A percentile compares a stretch with the other conserved stretches of the same genome.
Evolutionary conservation across 495 filamentous ascomycete genomes (phyloP).

Genomic region (Penicillium bovifimosum): DNA sequence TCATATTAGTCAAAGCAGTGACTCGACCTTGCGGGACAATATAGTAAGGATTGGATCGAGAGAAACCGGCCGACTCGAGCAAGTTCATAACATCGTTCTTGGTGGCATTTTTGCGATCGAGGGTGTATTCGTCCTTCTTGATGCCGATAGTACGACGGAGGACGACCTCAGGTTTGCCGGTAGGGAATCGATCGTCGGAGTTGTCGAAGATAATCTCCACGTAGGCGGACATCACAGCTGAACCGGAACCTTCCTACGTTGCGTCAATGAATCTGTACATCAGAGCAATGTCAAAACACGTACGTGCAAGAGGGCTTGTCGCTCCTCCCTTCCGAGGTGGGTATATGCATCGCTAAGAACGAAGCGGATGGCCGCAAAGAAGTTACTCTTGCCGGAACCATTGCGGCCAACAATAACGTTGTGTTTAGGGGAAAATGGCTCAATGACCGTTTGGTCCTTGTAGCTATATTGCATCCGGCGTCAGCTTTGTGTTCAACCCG

Average conservation of each 20-base stretch:
- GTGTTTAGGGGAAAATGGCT: conserved; percentile 94
- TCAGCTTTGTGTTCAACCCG: neutral
- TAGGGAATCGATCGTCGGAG: conserved; percentile 90
- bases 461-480: conserved; percentile 56
- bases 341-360: conserved; percentile 97
- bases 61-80: conserved; percentile 93
- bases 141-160: conserved; percentile 89
- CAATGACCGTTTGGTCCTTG: conserved; percentile 98
- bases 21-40: conserved; percentile 98
- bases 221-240: conserved; percentile 97
- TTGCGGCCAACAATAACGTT: conserved; percentile 99
- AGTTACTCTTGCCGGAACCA: conserved; percentile 98
- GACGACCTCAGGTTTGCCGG: conserved; percentile 82
- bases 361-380: conserved; percentile 98
- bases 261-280: conserved; percentile 15
- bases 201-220: conserved; percentile 99
- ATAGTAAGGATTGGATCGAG: conserved; percentile 96
- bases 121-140: conserved; percentile 97
- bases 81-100: conserved; percentile 94
- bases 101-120: conserved; percentile 93
- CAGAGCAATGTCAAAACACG: conserved; percentile 8
- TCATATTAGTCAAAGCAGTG: conserved; percentile 96
- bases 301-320: conserved; percentile 85
- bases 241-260: conserved; percentile 80
- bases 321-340: conserved; percentile 92